Percentiles rank a stretch among this genome's conserved stretches.
phyloP scores from a whole-genome alignment of 1,139 yeast species.

The Taiozyma sp. region DNA sequence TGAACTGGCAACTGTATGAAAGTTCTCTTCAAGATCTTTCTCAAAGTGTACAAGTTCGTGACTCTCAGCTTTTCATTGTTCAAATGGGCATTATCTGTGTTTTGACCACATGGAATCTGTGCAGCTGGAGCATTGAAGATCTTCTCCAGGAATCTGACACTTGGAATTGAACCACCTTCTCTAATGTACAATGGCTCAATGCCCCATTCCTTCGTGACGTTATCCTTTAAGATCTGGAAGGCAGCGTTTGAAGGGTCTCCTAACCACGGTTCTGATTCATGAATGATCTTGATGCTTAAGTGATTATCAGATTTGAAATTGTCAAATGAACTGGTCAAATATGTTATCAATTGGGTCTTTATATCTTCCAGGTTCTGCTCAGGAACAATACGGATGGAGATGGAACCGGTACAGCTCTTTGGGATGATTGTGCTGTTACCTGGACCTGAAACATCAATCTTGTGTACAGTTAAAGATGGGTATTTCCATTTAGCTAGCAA shows the following conservation, averaged over 20 bases:
- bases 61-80: constrained; percentile 82
- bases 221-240: constrained; percentile 58
- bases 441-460: constrained; percentile 84
- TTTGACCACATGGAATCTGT: constrained; percentile 95
- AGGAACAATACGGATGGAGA: constrained; percentile 87
- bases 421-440: constrained; percentile 89
- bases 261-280: constrained; percentile 95
- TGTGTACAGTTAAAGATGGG: constrained; percentile 90
- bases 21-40: constrained; percentile 45
- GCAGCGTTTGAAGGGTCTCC: constrained; percentile 80
- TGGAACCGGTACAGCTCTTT: constrained; percentile 65
- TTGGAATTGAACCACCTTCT: constrained; percentile 97
- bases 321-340: constrained; percentile 41
- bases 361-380: constrained; percentile 67
- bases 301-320: constrained; percentile 55
- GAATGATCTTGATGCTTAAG: constrained; percentile 54
- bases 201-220: constrained; percentile 61
- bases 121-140: constrained; percentile 85
- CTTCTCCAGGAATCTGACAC: constrained; percentile 80
- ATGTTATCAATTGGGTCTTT: constrained; percentile 43
- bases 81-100: constrained; percentile 91
- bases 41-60: constrained; percentile 69
- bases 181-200: constrained; percentile 75
- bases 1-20: constrained; percentile 16
- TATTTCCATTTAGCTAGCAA: constrained; percentile 85